phyloP scores from a whole-genome alignment of 2,329 filamentous ascomycete genomes.

The Penicillium rolfsii region DNA sequence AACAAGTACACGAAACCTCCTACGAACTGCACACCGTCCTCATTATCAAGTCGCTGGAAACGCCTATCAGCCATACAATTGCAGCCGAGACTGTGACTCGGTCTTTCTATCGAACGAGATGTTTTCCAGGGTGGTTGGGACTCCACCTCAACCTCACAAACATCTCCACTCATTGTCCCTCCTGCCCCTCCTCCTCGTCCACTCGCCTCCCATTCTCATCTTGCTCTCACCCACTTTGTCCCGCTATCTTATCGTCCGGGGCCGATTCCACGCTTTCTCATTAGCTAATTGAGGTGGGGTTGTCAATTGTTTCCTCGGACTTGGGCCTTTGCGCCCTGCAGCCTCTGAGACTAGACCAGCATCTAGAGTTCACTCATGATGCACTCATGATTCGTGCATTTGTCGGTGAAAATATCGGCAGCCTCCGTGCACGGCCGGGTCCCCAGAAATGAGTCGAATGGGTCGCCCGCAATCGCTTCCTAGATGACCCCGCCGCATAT shows the following conservation, averaged over 20 bases:
- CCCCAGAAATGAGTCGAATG: background rate
- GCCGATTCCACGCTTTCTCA: conserved; percentile 4
- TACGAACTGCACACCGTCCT: too few species aligned
- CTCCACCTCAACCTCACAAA: background rate
- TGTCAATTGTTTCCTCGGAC: conserved; percentile 14
- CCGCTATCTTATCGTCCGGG: conserved; percentile 12
- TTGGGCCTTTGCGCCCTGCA: conserved; percentile 7
- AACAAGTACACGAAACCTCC: background rate
- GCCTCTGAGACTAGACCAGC: conserved; percentile 5
- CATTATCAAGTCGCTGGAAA: background rate
- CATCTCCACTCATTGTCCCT: background rate
- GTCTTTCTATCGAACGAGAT: background rate
- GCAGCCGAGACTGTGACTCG: too few species aligned
- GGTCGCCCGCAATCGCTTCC: background rate
- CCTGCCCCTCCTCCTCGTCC: background rate
- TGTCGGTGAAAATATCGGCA: background rate
- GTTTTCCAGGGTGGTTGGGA: background rate
- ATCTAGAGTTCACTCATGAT: background rate
- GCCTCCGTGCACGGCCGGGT: background rate
- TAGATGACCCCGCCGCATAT: background rate
- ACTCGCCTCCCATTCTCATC: background rate
- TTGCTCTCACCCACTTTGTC: background rate
- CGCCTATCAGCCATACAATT: background rate
- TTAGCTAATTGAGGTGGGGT: conserved; percentile 24
- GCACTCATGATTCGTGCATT: background rate